A percentile compares a stretch with the other conserved stretches of the same genome.
phyloP scores from a whole-genome alignment of 768 basidiomycete genomes.

The Phaffia australis region DNA sequence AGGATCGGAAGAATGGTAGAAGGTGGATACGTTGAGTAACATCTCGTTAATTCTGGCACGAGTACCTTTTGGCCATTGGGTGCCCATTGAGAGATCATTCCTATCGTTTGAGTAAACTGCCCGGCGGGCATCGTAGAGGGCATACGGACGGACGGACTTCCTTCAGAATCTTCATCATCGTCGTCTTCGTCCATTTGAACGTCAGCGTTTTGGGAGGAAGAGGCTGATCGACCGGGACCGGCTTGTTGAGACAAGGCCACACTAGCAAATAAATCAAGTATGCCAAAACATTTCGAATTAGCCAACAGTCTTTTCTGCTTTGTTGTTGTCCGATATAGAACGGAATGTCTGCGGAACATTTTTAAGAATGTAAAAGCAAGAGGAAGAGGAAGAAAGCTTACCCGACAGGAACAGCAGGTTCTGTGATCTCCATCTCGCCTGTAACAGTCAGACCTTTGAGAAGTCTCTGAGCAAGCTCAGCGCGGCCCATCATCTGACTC shows the following conservation, averaged over 20 bases:
- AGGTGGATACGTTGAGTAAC: constrained; percentile 19
- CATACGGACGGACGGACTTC: neutral
- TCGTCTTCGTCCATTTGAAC: neutral
- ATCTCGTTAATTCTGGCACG: constrained; percentile 17
- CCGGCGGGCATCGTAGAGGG: neutral
- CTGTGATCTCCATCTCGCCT: constrained; percentile 65
- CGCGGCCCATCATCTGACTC: constrained; percentile 54
- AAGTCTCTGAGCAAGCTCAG: constrained; percentile 56
- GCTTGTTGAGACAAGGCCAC: constrained; percentile 1
- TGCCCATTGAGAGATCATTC: constrained; percentile 16
- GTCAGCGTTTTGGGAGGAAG: neutral
- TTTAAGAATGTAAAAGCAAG: neutral
- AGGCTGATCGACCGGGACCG: neutral
- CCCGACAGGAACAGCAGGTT: constrained; percentile 41
- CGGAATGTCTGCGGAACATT: neutral
- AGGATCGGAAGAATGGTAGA: constrained; percentile 22
- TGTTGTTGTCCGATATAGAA: neutral
- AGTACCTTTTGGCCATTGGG: neutral
- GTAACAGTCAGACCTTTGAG: constrained; percentile 55
- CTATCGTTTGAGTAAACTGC: constrained; percentile 14
- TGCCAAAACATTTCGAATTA: neutral
- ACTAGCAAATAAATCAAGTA: neutral
- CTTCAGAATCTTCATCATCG: neutral
- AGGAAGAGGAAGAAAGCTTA: neutral
- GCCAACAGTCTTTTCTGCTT: neutral